Conservation (phyloP, 2,329 filamentous ascomycete genomes). For the Pseudogymnoascus sp. region DNA sequence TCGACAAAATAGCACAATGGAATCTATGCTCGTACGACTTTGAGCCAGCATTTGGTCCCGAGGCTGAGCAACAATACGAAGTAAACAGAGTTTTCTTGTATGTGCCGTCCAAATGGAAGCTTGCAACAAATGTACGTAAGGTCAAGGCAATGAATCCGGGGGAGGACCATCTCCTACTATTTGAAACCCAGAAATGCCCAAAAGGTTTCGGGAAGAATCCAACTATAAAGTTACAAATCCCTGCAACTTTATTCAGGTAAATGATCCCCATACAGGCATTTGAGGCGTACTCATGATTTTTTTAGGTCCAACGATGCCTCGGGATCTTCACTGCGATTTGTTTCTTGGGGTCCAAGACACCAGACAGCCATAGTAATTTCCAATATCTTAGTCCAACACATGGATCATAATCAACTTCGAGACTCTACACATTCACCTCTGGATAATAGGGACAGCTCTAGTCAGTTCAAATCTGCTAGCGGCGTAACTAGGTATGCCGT, state of each 20-base stretch:
- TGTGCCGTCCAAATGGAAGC: background rate
- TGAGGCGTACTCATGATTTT: background rate
- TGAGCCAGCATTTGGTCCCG: conserved; percentile 1
- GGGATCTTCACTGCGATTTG: background rate
- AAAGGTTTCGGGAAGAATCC: background rate
- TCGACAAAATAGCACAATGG: background rate
- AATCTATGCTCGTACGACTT: background rate
- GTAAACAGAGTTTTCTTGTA: background rate
- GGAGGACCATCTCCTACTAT: background rate
- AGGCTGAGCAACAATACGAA: background rate
- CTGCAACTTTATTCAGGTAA: background rate
- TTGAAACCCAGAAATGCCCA: background rate
- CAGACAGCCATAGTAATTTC: background rate
- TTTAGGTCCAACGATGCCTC: background rate
- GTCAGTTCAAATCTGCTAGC: background rate
- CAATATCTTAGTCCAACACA: background rate
- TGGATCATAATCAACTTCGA: background rate
- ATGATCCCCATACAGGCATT: background rate
- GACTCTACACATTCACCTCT: background rate
- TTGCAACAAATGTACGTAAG: background rate
- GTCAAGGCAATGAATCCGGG: background rate
- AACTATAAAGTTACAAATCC: background rate
- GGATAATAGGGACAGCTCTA: background rate
- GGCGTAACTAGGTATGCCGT: background rate
- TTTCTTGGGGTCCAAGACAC: background rate